Evolutionary conservation across 306 rosid genomes (phyloP), one percentile per base, ranked within the genome.

Genomic region (Mimosa pudica): DNA sequence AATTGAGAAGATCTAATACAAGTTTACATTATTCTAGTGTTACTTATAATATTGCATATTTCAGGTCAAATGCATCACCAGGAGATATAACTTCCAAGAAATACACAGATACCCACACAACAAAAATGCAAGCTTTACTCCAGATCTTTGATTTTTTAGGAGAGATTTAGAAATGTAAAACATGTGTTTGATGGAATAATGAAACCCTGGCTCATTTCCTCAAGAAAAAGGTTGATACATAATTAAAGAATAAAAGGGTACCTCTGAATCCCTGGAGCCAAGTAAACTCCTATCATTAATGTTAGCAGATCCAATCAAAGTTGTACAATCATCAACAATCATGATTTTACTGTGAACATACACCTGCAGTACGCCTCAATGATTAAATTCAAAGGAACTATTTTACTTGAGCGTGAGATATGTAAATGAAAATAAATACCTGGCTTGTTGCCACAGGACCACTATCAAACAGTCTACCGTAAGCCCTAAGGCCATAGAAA

Each of bases 261-360:
- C 99, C 98, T 96, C 99, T 66, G 99, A 96, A 80, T 96, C 99
- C 88, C 98, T 88, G 51, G 96, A 89, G 55, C 99, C 98, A 48
- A 93, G 97, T 87, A 96, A 85, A 86, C 99, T 96, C 87, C 98
- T 89, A 80, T 96, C 99, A 77, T 96, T 96, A 81, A 96, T 96
- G 84, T 96, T 96, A 86, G 99, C 98, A 60, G 98, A 96, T 78
- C 99, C 98, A 86, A 96, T 91, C 83, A 96, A 82, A 77, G 89
- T 84, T 33, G 86, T 82, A 77, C 92, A 88, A 73, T 96, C 99
- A 82, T 96, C 99, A 62, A 92, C 49, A 72, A 93, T 93, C 98
- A 96, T 89, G 84, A 96, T 87, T 91, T 96, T 93, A 88, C 99
- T 93, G 85, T 96, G 99, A 76, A 96, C 99, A 73, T 96, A 96